Evolutionary conservation across 2,329 filamentous ascomycete genomes (phyloP).

Genomic region (Claviceps sp.): DNA sequence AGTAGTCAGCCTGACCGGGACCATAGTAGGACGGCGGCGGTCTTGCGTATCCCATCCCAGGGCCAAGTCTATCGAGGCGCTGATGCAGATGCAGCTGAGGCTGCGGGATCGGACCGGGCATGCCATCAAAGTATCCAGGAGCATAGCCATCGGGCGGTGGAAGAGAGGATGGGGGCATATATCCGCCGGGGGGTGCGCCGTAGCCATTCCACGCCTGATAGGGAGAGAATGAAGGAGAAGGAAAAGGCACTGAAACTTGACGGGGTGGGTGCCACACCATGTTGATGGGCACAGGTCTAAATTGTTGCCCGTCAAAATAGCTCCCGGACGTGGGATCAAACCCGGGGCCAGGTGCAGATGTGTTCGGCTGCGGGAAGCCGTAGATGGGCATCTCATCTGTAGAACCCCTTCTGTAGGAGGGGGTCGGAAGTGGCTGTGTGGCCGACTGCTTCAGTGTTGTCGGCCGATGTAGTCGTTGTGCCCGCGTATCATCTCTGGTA

Average conservation of each 20-base stretch:
- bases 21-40: background rate
- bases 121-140: constrained; percentile 17
- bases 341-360: constrained; percentile 18
- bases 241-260: constrained; percentile 11
- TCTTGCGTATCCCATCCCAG: constrained; percentile 26
- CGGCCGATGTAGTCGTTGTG: constrained; percentile 16
- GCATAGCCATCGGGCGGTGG: constrained; percentile 16
- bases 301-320: constrained; percentile 22
- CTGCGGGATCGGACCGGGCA: constrained; percentile 1
- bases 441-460: constrained; percentile 18
- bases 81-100: constrained; percentile 19
- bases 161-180: constrained; percentile 14
- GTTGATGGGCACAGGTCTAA: constrained; percentile 9
- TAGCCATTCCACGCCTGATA: constrained; percentile 13
- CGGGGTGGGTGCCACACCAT: constrained; percentile 16
- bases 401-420: constrained; percentile 16
- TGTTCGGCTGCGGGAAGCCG: constrained; percentile 21
- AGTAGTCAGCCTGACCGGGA: constrained; percentile 18
- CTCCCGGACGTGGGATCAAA: constrained; percentile 22
- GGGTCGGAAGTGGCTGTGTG: constrained; percentile 20
- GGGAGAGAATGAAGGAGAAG: constrained; percentile 20
- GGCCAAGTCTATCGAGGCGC: constrained; percentile 25
- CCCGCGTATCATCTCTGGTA: constrained; percentile 13
- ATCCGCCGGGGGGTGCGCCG: constrained; percentile 14
- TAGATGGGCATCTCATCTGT: constrained; percentile 24